These are phyloP conservation scores for Taphrina pruni DNA, from an alignment of 1,139 yeast species.

Conservation along the genomic window DNA sequence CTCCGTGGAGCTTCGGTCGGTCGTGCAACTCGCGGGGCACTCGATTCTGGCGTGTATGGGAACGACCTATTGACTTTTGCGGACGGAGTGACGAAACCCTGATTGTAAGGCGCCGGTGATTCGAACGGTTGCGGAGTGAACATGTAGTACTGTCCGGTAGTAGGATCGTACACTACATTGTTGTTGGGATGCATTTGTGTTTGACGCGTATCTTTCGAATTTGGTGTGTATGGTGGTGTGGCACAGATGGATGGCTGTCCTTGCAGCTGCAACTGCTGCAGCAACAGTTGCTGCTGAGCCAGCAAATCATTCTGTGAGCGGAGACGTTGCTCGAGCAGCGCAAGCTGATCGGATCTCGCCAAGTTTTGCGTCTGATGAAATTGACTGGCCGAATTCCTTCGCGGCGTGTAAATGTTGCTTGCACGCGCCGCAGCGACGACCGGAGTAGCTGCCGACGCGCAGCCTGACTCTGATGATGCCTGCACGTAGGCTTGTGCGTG, in stretches of 20 bases:
- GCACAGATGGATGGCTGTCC: slow-evolving; percentile 6
- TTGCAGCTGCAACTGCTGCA: slow-evolving; percentile 14
- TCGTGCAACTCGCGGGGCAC: not conserved
- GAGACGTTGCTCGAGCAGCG: slow-evolving; percentile 14
- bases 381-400: not conserved
- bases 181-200: slow-evolving; percentile 11
- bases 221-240: slow-evolving; percentile 25
- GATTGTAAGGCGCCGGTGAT: slow-evolving; percentile 1
- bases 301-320: slow-evolving; percentile 17
- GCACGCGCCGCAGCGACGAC: not conserved
- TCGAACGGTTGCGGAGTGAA: not conserved
- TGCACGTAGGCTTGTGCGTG: not conserved
- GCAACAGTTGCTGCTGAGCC: slow-evolving; percentile 24
- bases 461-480: not conserved
- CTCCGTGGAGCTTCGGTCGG: not conserved
- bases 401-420: slow-evolving; percentile 4
- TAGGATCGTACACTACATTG: slow-evolving; percentile 18
- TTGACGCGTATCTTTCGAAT: not conserved
- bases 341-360: slow-evolving; percentile 21
- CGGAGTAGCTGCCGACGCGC: not conserved
- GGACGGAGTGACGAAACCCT: not conserved
- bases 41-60: slow-evolving; percentile 6
- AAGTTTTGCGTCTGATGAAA: slow-evolving; percentile 2
- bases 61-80: not conserved
- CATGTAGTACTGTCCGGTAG: slow-evolving; percentile 20